Conservation (phyloP, 1,284 basidiomycete genomes). For the Malassezia obtusa region DNA sequence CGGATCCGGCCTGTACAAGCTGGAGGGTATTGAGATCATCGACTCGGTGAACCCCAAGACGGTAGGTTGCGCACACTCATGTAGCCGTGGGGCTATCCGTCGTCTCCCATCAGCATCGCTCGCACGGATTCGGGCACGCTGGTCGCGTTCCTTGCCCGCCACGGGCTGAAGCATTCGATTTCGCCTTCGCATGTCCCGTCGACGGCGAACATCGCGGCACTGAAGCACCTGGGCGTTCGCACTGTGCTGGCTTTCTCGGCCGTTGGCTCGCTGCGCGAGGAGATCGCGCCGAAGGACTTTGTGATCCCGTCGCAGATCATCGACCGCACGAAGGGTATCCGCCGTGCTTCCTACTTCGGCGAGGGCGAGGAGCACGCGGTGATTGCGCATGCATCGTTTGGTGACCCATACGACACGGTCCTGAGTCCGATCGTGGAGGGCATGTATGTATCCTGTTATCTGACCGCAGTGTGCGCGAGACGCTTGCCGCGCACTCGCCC, state of each 20-base stretch:
- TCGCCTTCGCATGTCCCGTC: constrained; percentile 52
- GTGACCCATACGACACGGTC: constrained; percentile 55
- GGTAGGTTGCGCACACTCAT: constrained; percentile 12
- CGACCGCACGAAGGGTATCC: constrained; percentile 85
- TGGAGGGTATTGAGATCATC: constrained; percentile 38
- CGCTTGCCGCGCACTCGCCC: constrained; percentile 18
- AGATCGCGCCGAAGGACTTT: constrained; percentile 68
- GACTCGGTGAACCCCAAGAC: constrained; percentile 34
- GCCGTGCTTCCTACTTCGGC: constrained; percentile 78
- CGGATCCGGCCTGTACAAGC: constrained; percentile 45
- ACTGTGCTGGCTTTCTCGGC: constrained; percentile 88
- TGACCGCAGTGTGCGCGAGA: constrained; percentile 19
- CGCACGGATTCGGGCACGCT: constrained; percentile 63
- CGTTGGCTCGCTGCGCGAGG: constrained; percentile 89
- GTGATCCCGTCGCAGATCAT: constrained; percentile 85
- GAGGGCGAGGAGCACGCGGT: constrained; percentile 56
- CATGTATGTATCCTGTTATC: constrained; percentile 14
- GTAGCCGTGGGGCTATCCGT: constrained; percentile 87
- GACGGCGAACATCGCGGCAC: constrained; percentile 87
- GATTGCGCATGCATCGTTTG: constrained; percentile 88
- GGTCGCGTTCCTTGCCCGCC: constrained; percentile 84
- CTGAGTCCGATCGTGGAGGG: constrained; percentile 31
- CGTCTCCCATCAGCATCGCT: constrained; percentile 80
- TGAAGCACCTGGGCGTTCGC: constrained; percentile 81
- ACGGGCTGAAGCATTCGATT: constrained; percentile 64